Conservation (phyloP, 305 asterid genomes). For the Fraxinus floribunda region DNA sequence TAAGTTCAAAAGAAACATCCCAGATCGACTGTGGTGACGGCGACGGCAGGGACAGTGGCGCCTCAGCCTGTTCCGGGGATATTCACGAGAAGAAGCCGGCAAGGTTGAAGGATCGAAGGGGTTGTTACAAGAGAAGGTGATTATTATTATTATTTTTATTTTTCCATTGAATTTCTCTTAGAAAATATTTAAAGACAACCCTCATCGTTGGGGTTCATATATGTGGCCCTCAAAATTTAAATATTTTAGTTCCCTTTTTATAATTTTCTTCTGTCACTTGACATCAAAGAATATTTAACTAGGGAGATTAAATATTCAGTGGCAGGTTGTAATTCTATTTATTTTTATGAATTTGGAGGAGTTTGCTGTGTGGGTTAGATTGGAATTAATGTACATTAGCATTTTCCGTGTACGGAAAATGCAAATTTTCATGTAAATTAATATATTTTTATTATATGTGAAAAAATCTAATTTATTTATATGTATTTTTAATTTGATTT, state of each 20-base stretch:
- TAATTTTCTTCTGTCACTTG: neutral
- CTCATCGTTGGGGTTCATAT: neutral
- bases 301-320: neutral
- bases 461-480: neutral
- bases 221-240: neutral
- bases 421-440: neutral
- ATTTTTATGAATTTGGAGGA: neutral
- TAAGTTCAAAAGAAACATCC: constrained; percentile 27
- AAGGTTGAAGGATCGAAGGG: constrained; percentile 57
- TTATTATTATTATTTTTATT: neutral
- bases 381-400: neutral
- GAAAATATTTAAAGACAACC: neutral
- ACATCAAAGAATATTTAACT: neutral
- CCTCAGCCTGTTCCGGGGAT: constrained; percentile 26
- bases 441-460: neutral
- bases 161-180: neutral
- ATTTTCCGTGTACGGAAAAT: neutral
- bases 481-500: neutral
- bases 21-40: constrained; percentile 46
- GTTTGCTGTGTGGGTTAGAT: neutral
- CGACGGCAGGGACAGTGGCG: neutral
- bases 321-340: neutral
- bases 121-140: constrained; percentile 77
- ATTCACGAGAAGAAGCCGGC: constrained; percentile 26
- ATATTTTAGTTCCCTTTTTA: neutral